Evolutionary conservation across 2,329 filamentous ascomycete species (phyloP).

Genomic region (Sporothrix brunneoviolacea): DNA sequence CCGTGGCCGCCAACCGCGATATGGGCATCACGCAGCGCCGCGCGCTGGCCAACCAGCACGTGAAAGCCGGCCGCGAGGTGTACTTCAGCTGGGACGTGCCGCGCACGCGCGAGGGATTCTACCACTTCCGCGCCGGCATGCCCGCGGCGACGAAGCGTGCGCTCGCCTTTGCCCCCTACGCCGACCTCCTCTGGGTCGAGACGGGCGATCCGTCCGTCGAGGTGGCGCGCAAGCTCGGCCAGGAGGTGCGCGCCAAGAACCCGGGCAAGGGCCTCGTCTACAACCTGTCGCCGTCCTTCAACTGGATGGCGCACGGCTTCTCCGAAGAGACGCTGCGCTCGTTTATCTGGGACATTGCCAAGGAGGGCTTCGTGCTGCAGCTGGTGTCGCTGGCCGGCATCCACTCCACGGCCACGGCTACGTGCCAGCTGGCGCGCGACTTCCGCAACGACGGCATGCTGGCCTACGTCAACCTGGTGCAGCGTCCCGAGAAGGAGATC

Average conservation of each 20-base stretch:
- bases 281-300: conserved; percentile 94
- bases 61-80: conserved; percentile 50
- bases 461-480: conserved; percentile 92
- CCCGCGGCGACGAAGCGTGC: conserved; percentile 85
- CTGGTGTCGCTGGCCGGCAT: conserved; percentile 60
- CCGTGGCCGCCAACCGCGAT: conserved; percentile 58
- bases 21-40: conserved; percentile 74
- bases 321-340: conserved; percentile 72
- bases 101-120: conserved; percentile 87
- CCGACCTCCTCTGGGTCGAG: conserved; percentile 95
- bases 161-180: conserved; percentile 83
- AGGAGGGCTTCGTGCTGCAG: conserved; percentile 71
- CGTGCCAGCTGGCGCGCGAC: conserved; percentile 66
- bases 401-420: conserved; percentile 58
- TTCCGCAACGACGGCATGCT: conserved; percentile 95
- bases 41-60: conserved; percentile 60
- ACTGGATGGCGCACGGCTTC: conserved; percentile 97
- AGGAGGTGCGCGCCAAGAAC: conserved; percentile 61
- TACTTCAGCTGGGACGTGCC: conserved; percentile 89
- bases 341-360: conserved; percentile 94
- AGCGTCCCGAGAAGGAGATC: conserved; percentile 81
- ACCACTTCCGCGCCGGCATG: conserved; percentile 83
- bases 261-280: conserved; percentile 90
- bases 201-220: conserved; percentile 81
- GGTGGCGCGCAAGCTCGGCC: conserved; percentile 68